Conservation (phyloP, 257 asterid species). For the Salvia miltiorrhiza region DNA sequence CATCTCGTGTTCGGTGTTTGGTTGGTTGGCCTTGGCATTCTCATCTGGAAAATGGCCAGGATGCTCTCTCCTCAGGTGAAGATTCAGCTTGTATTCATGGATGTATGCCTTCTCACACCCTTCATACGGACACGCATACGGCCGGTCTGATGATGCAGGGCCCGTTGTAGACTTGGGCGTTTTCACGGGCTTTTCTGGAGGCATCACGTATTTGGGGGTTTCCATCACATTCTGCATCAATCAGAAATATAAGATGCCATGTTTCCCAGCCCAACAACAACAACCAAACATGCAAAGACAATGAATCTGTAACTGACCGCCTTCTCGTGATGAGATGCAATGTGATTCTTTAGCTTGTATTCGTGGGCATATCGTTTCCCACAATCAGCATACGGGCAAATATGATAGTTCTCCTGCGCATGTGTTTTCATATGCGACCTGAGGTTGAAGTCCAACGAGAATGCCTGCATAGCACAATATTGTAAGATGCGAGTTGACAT, state of each 20-base stretch:
- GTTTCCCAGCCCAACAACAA: too few relatives aligned
- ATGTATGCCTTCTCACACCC: conserved; percentile 98
- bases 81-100: conserved; percentile 98
- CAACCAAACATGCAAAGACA: too few relatives aligned
- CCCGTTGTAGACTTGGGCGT: conserved; percentile 59
- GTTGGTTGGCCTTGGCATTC: conserved; percentile 48
- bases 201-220: conserved; percentile 49
- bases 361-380: conserved; percentile 99
- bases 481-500: not conserved
- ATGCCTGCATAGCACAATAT: conserved; percentile 58
- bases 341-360: conserved; percentile 92
- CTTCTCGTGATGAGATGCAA: conserved; percentile 84
- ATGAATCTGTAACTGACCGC: conserved; percentile 26
- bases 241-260: too few relatives aligned
- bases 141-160: conserved; percentile 80
- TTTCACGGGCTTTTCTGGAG: conserved; percentile 68
- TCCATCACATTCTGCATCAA: conserved; percentile 46
- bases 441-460: conserved; percentile 93
- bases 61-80: conserved; percentile 85
- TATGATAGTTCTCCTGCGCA: conserved; percentile 96
- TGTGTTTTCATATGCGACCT: conserved; percentile 99
- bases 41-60: conserved; percentile 92
- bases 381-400: conserved; percentile 92
- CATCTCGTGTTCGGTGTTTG: conserved; percentile 51
- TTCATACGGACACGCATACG: conserved; percentile 82